Percentiles rank a stretch among this genome's conserved stretches.
phyloP scores from a whole-genome alignment of 2,329 filamentous ascomycete species.

The Aspergillaceae sp. region DNA sequence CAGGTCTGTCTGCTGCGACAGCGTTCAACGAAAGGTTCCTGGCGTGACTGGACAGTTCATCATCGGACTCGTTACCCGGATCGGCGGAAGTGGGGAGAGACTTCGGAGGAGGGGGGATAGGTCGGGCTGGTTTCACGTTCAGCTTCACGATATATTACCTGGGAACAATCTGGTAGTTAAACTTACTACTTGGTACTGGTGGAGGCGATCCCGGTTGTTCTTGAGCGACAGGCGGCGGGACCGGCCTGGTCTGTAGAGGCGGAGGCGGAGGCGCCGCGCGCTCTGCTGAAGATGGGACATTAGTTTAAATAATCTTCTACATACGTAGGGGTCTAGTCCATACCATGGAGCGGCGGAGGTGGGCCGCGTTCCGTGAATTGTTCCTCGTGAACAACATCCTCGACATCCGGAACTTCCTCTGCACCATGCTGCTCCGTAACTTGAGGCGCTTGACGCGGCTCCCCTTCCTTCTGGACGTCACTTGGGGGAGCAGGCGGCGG shows the following conservation, averaged over 20 bases:
- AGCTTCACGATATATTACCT: neutral
- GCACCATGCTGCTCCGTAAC: conserved; percentile 36
- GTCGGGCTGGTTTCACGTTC: conserved; percentile 47
- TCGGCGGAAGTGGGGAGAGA: conserved; percentile 56
- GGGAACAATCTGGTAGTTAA: neutral
- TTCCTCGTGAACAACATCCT: conserved; percentile 38
- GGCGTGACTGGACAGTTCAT: conserved; percentile 61
- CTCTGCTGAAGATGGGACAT: conserved; percentile 22
- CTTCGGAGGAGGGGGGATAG: conserved; percentile 47
- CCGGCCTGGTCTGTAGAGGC: conserved; percentile 29
- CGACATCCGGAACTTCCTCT: conserved; percentile 47
- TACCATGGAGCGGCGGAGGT: conserved; percentile 46
- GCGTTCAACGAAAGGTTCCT: conserved; percentile 38
- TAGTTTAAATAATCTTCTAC: neutral
- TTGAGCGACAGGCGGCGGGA: conserved; percentile 28
- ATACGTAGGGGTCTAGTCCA: conserved; percentile 13
- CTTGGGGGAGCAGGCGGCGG: conserved; percentile 36
- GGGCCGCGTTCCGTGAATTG: conserved; percentile 34
- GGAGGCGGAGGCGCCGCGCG: conserved; percentile 39
- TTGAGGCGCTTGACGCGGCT: conserved; percentile 34
- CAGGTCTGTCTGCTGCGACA: conserved; percentile 32
- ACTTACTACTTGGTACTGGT: conserved; percentile 50
- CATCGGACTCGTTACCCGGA: conserved; percentile 77
- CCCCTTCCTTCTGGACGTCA: conserved; percentile 44
- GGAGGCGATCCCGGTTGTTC: conserved; percentile 29